A percentile compares a stretch with the other conserved stretches of the same genome.
Evolutionary conservation across 73 alveolate species (phyloP).

Genomic region (Paramecium caudatum): DNA sequence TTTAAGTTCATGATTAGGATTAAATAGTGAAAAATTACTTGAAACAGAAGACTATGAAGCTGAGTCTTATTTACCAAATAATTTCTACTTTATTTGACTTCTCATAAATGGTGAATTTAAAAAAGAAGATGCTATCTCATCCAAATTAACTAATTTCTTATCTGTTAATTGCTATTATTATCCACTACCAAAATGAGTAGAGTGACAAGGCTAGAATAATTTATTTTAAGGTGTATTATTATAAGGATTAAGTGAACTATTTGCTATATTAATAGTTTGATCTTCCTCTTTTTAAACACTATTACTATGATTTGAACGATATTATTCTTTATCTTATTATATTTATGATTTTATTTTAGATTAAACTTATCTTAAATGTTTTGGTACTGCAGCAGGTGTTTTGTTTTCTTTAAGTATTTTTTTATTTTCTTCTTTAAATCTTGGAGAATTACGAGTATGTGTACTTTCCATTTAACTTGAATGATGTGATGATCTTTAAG

Average conservation of each 20-base stretch:
- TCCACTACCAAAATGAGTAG: slow-evolving; percentile 59
- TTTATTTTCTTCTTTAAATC: slow-evolving; percentile 38
- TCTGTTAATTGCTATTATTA: background rate
- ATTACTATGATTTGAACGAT: background rate
- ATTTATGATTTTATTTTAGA: slow-evolving; percentile 50
- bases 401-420: slow-evolving; percentile 14
- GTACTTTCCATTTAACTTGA: background rate
- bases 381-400: background rate
- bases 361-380: slow-evolving; percentile 54
- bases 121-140: slow-evolving; percentile 49
- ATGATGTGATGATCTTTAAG: slow-evolving; percentile 39
- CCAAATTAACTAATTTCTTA: slow-evolving; percentile 17
- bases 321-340: slow-evolving; percentile 23
- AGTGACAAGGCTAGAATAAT: slow-evolving; percentile 40
- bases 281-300: slow-evolving; percentile 11
- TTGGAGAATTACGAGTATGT: slow-evolving; percentile 33
- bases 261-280: background rate
- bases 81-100: slow-evolving; percentile 30
- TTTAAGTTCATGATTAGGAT: slow-evolving; percentile 51
- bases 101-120: slow-evolving; percentile 39
- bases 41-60: slow-evolving; percentile 38
- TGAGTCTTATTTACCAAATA: slow-evolving; percentile 35
- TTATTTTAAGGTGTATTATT: slow-evolving; percentile 57
- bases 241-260: slow-evolving; percentile 7
- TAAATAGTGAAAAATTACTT: slow-evolving; percentile 56